Percentiles rank a stretch among this genome's conserved stretches.
Evolutionary conservation across 23 red algal species (phyloP).

Genomic region (Porphyridium purpureum): DNA sequence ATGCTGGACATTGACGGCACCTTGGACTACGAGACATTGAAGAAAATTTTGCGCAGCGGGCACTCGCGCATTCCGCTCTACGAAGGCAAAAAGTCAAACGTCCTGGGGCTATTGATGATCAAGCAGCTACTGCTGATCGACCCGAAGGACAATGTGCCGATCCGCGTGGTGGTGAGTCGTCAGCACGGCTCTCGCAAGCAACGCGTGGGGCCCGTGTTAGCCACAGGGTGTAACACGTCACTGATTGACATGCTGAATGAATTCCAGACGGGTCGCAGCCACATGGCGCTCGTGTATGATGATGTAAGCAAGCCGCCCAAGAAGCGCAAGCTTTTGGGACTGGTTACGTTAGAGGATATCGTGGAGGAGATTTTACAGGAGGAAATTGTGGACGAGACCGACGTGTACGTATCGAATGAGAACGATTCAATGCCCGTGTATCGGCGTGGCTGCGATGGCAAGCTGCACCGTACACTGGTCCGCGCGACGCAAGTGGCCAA

Average conservation of each 20-base stretch:
- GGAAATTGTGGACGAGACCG: conserved; percentile 52
- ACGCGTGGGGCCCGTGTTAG: too few species aligned
- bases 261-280: conserved; percentile 21
- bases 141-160: conserved; percentile 25
- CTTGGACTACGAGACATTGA: conserved; percentile 14
- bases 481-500: too few species aligned
- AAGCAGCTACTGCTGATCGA: conserved; percentile 37
- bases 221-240: too few species aligned
- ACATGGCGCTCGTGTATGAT: conserved; percentile 33
- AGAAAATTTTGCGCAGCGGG: conserved; percentile 17
- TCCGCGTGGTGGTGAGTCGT: too few species aligned
- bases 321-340: conserved; percentile 11
- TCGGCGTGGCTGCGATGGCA: too few species aligned
- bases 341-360: conserved; percentile 37
- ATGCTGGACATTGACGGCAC: conserved; percentile 16
- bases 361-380: conserved; percentile 52
- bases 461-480: too few species aligned
- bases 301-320: not conserved
- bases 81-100: conserved; percentile 1
- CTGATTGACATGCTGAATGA: conserved; percentile 31
- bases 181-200: too few species aligned
- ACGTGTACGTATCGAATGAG: too few species aligned
- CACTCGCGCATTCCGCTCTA: conserved; percentile 23
- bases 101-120: conserved; percentile 17
- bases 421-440: too few species aligned